These are phyloP conservation scores for Takakia lepidozioides DNA, from an alignment of 225 moss, liverwort and hornwort genomes.

Conservation along the genomic window DNA sequence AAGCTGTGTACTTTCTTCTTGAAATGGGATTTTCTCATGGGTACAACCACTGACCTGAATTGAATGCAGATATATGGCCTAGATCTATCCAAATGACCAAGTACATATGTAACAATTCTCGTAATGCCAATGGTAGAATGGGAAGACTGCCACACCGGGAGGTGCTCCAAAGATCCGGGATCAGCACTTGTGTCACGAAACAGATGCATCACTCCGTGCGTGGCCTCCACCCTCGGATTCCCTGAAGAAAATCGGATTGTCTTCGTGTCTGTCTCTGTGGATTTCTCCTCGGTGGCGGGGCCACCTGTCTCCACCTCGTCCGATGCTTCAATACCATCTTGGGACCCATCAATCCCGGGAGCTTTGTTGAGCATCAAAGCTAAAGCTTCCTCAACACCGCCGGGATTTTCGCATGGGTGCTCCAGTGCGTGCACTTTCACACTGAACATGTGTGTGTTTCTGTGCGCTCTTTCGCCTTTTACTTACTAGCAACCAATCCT, in stretches of 20 bases:
- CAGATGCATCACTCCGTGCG: constrained; percentile 84
- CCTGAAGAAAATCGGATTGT: constrained; percentile 80
- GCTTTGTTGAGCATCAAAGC: constrained; percentile 44
- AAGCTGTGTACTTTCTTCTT: no score
- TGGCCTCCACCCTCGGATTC: constrained; percentile 89
- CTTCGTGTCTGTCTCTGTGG: constrained; percentile 22
- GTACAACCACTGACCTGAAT: no score
- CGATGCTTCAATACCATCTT: constrained; percentile 12
- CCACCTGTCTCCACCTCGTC: constrained; percentile 22
- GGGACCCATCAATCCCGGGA: constrained; percentile 12
- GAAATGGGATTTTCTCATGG: no score
- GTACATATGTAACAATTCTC: no score
- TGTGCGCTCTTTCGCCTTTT: not conserved
- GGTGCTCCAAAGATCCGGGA: constrained; percentile 66
- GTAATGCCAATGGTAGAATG: no score
- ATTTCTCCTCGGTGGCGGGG: constrained; percentile 13
- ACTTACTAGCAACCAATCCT: no score
- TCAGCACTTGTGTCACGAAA: constrained; percentile 71
- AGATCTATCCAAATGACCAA: no score
- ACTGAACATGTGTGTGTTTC: constrained; percentile 41
- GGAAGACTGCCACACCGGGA: no score
- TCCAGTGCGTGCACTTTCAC: constrained; percentile 59
- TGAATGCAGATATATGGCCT: no score
- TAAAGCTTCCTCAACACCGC: constrained; percentile 37
- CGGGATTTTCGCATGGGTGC: constrained; percentile 36